Conservation (phyloP, 1,284 basidiomycete genomes). For the Pisolithus thermaeus region DNA sequence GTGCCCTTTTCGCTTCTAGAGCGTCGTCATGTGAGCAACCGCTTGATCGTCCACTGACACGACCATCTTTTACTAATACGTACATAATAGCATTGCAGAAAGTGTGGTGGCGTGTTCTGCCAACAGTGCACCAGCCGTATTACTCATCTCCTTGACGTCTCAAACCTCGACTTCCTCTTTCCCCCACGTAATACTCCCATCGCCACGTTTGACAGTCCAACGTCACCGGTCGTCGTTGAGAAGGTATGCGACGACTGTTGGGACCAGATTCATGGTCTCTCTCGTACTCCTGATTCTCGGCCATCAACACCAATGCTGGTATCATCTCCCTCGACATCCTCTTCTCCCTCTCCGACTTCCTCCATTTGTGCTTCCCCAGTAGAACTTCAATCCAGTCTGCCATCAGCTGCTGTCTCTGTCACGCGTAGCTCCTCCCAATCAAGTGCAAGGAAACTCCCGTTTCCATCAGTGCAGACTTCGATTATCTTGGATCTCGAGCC, state of each 20-base stretch:
- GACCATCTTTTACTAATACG: slow-evolving; percentile 16
- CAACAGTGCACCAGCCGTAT: slow-evolving; percentile 47
- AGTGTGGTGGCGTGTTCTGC: slow-evolving; percentile 75
- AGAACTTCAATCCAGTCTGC: slow-evolving; percentile 19
- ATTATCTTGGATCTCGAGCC: slow-evolving; percentile 21
- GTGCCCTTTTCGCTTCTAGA: slow-evolving; percentile 59
- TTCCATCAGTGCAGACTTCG: slow-evolving; percentile 32
- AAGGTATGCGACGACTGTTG: slow-evolving; percentile 72
- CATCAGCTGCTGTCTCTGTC: slow-evolving; percentile 17
- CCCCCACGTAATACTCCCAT: slow-evolving; percentile 64
- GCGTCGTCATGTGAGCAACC: slow-evolving; percentile 58
- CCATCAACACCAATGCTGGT: slow-evolving; percentile 24
- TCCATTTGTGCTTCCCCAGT: slow-evolving; percentile 33
- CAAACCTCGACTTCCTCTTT: slow-evolving; percentile 59
- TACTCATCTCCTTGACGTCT: slow-evolving; percentile 60
- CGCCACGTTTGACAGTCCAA: slow-evolving; percentile 45
- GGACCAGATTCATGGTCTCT: slow-evolving; percentile 60
- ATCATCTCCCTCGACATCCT: slow-evolving; percentile 26
- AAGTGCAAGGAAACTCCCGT: slow-evolving; percentile 26
- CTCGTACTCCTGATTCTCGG: slow-evolving; percentile 40
- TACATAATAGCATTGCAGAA: slow-evolving; percentile 60
- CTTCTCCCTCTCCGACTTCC: slow-evolving; percentile 29
- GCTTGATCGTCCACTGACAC: slow-evolving; percentile 1
- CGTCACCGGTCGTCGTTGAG: slow-evolving; percentile 43
- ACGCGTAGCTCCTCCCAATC: slow-evolving; percentile 28